Conservation (phyloP, 331 rosid genomes). For the Quercus lobata region DNA sequence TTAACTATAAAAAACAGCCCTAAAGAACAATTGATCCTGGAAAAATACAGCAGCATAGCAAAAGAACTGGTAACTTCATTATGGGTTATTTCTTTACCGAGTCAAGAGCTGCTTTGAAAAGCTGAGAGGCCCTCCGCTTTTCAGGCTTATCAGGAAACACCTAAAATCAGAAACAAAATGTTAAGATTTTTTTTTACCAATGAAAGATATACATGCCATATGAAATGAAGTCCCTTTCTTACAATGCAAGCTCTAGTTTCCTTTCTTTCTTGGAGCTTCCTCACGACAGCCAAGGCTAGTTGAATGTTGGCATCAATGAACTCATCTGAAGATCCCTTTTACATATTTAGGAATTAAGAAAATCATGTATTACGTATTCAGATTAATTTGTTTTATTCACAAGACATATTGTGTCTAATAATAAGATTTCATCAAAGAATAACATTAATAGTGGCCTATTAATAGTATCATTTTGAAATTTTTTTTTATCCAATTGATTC, state of each 20-base stretch:
- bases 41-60: background rate
- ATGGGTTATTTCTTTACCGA: slow-evolving; percentile 46
- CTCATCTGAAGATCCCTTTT: slow-evolving; percentile 99
- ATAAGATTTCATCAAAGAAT: slow-evolving; percentile 28
- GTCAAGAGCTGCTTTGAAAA: slow-evolving; percentile 82
- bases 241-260: slow-evolving; percentile 76
- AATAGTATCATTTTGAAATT: slow-evolving; percentile 3
- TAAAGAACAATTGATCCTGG: background rate
- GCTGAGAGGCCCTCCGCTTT: slow-evolving; percentile 71
- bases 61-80: slow-evolving; percentile 11
- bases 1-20: background rate
- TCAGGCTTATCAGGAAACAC: slow-evolving; percentile 97
- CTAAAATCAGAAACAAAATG: slow-evolving; percentile 33
- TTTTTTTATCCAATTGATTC: background rate
- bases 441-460: slow-evolving; percentile 12
- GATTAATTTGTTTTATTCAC: slow-evolving; percentile 34
- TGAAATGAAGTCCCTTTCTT: slow-evolving; percentile 30
- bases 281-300: slow-evolving; percentile 80
- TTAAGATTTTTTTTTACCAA: background rate
- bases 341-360: slow-evolving; percentile 83
- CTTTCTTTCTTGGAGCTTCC: slow-evolving; percentile 67
- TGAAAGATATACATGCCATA: background rate
- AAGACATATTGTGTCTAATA: slow-evolving; percentile 20
- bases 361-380: slow-evolving; percentile 49
- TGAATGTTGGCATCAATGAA: slow-evolving; percentile 96